Evolutionary conservation across 768 basidiomycete species (phyloP), one percentile per base, ranked within the genome.

Genomic region (Russula foetens): DNA sequence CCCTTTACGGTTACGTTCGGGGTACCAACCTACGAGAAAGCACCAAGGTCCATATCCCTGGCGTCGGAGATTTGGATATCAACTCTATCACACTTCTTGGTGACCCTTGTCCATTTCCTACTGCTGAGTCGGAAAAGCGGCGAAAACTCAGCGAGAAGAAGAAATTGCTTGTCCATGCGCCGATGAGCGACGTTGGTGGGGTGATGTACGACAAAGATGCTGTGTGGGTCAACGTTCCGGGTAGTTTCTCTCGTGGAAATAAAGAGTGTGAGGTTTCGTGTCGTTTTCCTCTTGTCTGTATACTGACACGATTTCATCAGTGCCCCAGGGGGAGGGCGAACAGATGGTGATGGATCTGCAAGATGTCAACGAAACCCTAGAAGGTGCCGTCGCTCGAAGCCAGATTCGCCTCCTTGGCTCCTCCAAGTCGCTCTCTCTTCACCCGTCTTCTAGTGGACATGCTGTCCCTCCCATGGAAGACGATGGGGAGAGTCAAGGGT

Each of bases 101-200:
- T n/a, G 97, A 99, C 71, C 97, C 97, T 0, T 98, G 97, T 75
- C 95, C 97, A 1, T 73, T 98, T 21, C 97, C 97, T 3, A 90
- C 92, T 26, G 82, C 83, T 0, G 90, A 96, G 45, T 89, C 89
- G 53, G 97, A 98, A 75, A 94, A 90, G 75, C 74, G 91, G 63
- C 75, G 96, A 63, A 95, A 91, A 72, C 78, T 99, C 68, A 95
- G 92, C 67, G 97, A 98, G 73, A 96, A 97, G 77, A 91, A 89
- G 72, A 95, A 90, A 70, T 70, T 92, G 43, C 75, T 96, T 1
- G 84, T 98, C 1, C 92, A 98, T 71, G 97, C 97, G 17, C 97
- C 97, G 1, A 98, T 99, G 97, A 97, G 94, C 71, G 96, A 98
- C 68, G 88, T 98, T 2, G 96, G 96, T 12, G 97, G 96, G 3